Percentiles rank a stretch among this genome's conserved stretches.
phyloP scores from a whole-genome alignment of 1,284 basidiomycete genomes.

The Phylloboletellus chloephorus region DNA sequence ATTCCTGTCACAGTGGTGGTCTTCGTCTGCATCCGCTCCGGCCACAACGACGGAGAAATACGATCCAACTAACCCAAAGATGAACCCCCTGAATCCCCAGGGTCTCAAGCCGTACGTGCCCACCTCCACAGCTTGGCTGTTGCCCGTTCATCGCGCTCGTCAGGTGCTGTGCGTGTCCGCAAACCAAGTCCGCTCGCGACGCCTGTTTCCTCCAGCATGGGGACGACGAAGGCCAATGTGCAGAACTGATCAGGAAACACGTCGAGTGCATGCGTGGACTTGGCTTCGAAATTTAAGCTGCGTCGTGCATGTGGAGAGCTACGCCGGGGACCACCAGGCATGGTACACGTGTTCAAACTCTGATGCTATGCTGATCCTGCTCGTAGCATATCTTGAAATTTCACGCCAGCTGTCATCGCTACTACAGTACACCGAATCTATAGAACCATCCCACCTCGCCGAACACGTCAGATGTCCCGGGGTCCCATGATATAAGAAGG shows the following conservation, averaged over 20 bases:
- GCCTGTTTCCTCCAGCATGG: slow-evolving; percentile 85
- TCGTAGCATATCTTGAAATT: neutral
- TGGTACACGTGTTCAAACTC: neutral
- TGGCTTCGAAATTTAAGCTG: slow-evolving; percentile 72
- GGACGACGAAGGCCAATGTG: slow-evolving; percentile 75
- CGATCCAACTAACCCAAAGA: slow-evolving; percentile 62
- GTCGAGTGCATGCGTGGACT: slow-evolving; percentile 86
- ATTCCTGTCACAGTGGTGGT: slow-evolving; percentile 42
- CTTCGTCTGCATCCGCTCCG: slow-evolving; percentile 30
- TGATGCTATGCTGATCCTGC: slow-evolving; percentile 2
- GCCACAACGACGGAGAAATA: slow-evolving; percentile 36
- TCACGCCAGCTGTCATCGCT: neutral
- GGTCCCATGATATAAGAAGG: neutral
- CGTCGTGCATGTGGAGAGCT: neutral
- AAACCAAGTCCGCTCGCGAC: slow-evolving; percentile 87
- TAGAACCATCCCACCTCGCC: slow-evolving; percentile 12
- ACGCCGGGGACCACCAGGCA: neutral
- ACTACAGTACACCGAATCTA: slow-evolving; percentile 1
- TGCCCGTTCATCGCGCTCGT: neutral
- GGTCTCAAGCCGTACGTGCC: slow-evolving; percentile 83
- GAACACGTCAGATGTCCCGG: neutral
- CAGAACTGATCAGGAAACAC: slow-evolving; percentile 74
- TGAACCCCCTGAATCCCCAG: slow-evolving; percentile 83
- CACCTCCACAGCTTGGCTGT: neutral
- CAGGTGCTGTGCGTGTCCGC: slow-evolving; percentile 93